These are phyloP conservation scores for Xylaria polymorpha DNA, from an alignment of 2,329 filamentous ascomycete genomes.

Conservation along the genomic window DNA sequence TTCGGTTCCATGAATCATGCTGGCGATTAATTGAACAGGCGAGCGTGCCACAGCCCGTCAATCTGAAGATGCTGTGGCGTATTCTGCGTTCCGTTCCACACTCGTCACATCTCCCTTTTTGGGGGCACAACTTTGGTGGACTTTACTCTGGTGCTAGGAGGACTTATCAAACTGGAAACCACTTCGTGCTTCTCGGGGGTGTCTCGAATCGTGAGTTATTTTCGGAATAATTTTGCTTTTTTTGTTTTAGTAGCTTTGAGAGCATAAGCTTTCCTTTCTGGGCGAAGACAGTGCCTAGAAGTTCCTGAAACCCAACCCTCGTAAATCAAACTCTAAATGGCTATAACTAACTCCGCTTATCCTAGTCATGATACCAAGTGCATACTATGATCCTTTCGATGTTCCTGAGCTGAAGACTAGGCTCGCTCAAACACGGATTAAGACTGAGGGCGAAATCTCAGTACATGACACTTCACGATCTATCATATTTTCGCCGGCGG, in stretches of 20 bases:
- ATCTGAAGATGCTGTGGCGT: constrained; percentile 45
- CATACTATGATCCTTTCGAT: constrained; percentile 42
- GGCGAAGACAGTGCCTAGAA: neutral
- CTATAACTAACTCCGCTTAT: neutral
- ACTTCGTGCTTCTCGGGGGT: constrained; percentile 36
- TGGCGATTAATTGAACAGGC: constrained; percentile 46
- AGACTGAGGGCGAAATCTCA: neutral
- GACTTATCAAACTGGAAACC: constrained; percentile 22
- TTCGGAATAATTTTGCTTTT: neutral
- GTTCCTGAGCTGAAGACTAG: constrained; percentile 41
- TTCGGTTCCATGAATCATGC: constrained; percentile 46
- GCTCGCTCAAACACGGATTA: constrained; percentile 32
- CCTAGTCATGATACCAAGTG: constrained; percentile 42
- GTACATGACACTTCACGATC: neutral
- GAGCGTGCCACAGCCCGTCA: constrained; percentile 35
- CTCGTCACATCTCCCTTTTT: constrained; percentile 41
- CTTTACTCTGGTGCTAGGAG: constrained; percentile 36
- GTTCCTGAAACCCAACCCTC: neutral
- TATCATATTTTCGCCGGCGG: neutral
- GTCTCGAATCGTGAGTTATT: constrained; percentile 26
- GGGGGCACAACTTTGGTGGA: constrained; percentile 47
- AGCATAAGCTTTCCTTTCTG: neutral
- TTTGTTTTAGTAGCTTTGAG: neutral
- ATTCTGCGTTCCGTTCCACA: constrained; percentile 44
- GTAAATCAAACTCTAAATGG: neutral